phyloP scores from a whole-genome alignment of 352 stramenopile species.

The Globisporangium mamillatum region DNA sequence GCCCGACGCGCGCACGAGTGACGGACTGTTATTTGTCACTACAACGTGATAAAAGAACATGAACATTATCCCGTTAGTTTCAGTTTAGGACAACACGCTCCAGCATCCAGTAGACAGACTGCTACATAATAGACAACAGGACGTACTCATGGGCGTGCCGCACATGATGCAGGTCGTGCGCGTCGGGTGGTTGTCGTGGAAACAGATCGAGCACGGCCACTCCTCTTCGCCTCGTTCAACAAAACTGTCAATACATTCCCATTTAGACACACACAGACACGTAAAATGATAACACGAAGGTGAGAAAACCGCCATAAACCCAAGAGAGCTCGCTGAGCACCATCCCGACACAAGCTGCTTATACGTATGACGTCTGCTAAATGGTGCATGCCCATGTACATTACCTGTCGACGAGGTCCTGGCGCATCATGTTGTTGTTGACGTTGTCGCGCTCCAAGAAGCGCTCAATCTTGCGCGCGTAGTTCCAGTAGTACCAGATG shows the following conservation, averaged over 20 bases:
- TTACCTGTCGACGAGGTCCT: conserved; percentile 76
- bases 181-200: conserved; percentile 85
- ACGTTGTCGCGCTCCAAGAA: conserved; percentile 80
- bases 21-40: conserved; percentile 53
- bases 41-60: background rate
- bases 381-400: background rate
- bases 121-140: background rate
- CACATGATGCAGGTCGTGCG: conserved; percentile 84
- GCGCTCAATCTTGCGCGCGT: conserved; percentile 82
- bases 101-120: too few relatives aligned
- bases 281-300: background rate
- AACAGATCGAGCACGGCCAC: conserved; percentile 87
- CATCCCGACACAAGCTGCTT: background rate
- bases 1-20: conserved; percentile 62
- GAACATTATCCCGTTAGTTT: background rate
- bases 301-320: background rate
- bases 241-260: conserved; percentile 32
- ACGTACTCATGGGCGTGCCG: conserved; percentile 46
- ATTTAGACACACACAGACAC: background rate
- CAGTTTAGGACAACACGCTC: background rate
- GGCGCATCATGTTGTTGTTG: conserved; percentile 89
- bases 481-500: conserved; percentile 89
- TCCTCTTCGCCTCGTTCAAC: conserved; percentile 75
- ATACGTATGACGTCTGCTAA: background rate
- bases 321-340: background rate